Conservation (phyloP, 1,284 basidiomycete genomes). For the Malassezia brasiliensis region DNA sequence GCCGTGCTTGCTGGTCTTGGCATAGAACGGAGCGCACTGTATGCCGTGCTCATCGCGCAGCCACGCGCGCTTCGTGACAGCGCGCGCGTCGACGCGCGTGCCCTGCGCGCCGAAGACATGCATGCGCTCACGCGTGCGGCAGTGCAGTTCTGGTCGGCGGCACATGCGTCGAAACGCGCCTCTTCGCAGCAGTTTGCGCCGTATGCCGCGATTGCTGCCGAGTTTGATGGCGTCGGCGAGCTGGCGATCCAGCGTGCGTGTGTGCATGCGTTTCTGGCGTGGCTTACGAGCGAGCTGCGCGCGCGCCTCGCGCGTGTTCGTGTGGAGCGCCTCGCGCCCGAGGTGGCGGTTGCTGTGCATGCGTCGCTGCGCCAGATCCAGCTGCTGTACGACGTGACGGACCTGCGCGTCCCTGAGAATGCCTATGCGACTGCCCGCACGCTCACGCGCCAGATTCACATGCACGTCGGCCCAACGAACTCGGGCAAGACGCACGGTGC, state of each 20-base stretch:
- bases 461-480: constrained; percentile 96
- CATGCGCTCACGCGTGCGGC: neutral
- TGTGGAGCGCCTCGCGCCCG: neutral
- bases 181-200: neutral
- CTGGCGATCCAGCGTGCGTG: constrained; percentile 10
- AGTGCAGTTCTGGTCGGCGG: neutral
- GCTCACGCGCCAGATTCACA: constrained; percentile 66
- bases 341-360: constrained; percentile 6
- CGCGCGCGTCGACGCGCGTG: neutral
- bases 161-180: neutral
- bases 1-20: neutral
- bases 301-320: neutral
- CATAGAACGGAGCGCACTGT: neutral
- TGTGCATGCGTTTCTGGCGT: constrained; percentile 11
- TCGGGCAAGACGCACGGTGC: constrained; percentile 94
- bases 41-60: neutral
- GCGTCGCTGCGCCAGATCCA: constrained; percentile 21
- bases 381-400: constrained; percentile 22
- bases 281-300: neutral
- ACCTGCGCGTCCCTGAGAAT: constrained; percentile 40
- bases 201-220: neutral
- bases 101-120: neutral
- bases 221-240: constrained; percentile 5
- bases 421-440: constrained; percentile 50
- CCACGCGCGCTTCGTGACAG: neutral